Percentiles rank a stretch among this genome's conserved stretches.
Conservation (phyloP, 441 rosid species). For the Pelargonium citronellum region DNA sequence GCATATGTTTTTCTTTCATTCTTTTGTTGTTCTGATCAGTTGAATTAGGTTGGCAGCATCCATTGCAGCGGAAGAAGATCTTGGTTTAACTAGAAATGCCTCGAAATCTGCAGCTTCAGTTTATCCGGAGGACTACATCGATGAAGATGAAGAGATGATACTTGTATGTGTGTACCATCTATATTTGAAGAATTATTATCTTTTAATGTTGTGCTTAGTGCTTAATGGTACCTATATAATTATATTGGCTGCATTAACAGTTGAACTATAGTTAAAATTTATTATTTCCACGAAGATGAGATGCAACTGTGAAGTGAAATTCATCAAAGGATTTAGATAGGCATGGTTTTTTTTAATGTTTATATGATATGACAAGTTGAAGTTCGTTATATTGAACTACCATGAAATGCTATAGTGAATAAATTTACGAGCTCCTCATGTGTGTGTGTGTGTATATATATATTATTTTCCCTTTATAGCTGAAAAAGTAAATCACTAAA, state of each 20-base stretch:
- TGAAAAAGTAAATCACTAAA: no score
- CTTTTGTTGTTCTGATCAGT: constrained; percentile 25
- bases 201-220: not conserved
- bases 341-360: not conserved
- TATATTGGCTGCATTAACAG: constrained; percentile 3
- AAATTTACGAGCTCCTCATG: no score
- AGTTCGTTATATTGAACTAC: not conserved
- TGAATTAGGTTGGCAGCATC: constrained; percentile 59
- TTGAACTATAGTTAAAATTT: not conserved
- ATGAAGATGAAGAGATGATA: constrained; percentile 67
- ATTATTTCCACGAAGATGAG: not conserved
- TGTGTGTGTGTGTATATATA: no score
- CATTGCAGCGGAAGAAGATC: constrained; percentile 61
- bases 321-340: not conserved
- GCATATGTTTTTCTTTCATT: constrained; percentile 19
- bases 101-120: constrained; percentile 43
- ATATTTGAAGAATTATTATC: not conserved
- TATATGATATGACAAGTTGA: not conserved
- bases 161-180: constrained; percentile 37
- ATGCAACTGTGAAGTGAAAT: not conserved
- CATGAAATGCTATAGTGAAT: no score
- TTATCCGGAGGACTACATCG: constrained; percentile 44
- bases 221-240: not conserved
- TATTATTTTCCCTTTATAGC: not conserved
- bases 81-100: constrained; percentile 29